Conservation (phyloP, 129 eudicot genomes). For the Flaveria trinervia region DNA sequence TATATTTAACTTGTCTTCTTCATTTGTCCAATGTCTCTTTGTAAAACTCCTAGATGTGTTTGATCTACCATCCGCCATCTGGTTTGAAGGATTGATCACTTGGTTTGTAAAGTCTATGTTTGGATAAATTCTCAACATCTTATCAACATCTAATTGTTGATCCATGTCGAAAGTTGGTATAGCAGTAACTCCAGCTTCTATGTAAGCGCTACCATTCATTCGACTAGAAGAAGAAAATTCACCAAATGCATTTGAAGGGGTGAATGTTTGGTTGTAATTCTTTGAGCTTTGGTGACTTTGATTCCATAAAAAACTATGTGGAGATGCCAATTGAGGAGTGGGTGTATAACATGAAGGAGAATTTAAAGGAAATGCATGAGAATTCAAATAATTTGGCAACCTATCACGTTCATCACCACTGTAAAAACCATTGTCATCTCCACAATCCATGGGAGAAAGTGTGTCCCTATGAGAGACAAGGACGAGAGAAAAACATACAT, state of each 20-base stretch:
- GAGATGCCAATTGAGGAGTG: conserved; percentile 36
- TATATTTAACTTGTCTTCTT: conserved; percentile 60
- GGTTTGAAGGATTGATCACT: neutral
- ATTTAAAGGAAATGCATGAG: conserved; percentile 10
- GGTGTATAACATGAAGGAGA: conserved; percentile 31
- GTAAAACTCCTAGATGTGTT: conserved; percentile 25
- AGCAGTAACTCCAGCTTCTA: conserved; percentile 25
- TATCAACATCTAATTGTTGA: conserved; percentile 20
- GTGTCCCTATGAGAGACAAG: conserved; percentile 2
- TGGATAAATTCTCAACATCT: conserved; percentile 17
- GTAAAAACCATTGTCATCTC: conserved; percentile 12
- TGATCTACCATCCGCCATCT: conserved; percentile 5
- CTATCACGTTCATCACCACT: neutral
- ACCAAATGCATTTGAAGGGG: conserved; percentile 18
- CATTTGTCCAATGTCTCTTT: conserved; percentile 62
- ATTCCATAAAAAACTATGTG: conserved; percentile 32
- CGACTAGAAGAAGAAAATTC: conserved; percentile 28
- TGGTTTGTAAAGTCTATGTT: conserved; percentile 9
- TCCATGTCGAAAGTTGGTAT: conserved; percentile 24
- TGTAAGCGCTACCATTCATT: neutral
- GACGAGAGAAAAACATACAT: neutral
- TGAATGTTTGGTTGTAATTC: conserved; percentile 7
- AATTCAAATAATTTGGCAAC: conserved; percentile 23
- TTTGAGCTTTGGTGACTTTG: conserved; percentile 21
- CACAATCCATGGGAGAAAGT: conserved; percentile 37